phyloP scores from a whole-genome alignment of 1,139 yeast genomes.

The Scheffersomyces illinoinensis region DNA sequence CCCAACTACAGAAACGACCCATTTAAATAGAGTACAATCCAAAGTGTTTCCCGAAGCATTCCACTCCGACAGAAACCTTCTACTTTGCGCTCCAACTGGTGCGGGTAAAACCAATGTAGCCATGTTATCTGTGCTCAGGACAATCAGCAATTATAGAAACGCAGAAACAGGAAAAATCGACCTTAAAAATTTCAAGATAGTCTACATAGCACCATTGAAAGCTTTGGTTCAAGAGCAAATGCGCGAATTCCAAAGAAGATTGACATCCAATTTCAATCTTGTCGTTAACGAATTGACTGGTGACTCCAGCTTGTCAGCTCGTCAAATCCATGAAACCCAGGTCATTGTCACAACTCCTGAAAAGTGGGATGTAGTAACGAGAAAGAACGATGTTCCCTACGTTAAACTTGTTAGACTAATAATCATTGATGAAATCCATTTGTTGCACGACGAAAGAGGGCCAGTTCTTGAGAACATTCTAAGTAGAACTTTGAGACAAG shows the following conservation, averaged over 20 bases:
- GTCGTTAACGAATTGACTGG: constrained; percentile 89
- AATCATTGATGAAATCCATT: constrained; percentile 92
- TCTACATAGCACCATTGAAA: constrained; percentile 90
- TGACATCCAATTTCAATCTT: constrained; percentile 62
- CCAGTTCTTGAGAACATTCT: constrained; percentile 91
- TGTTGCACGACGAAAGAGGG: constrained; percentile 92
- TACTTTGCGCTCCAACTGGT: constrained; percentile 97
- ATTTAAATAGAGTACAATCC: constrained; percentile 83
- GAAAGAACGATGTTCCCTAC: constrained; percentile 71
- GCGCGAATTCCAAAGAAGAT: constrained; percentile 74
- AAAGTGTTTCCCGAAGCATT: constrained; percentile 80
- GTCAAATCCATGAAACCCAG: constrained; percentile 78
- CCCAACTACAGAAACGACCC: constrained; percentile 62
- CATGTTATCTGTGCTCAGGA: constrained; percentile 68
- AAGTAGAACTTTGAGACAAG: constrained; percentile 62
- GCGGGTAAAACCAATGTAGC: constrained; percentile 99
- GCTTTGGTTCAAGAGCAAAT: constrained; percentile 97
- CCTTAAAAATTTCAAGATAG: constrained; percentile 66
- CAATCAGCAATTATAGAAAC: constrained; percentile 57
- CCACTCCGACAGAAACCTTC: constrained; percentile 63
- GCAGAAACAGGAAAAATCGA: constrained; percentile 49
- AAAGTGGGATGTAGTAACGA: constrained; percentile 94
- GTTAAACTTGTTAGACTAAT: constrained; percentile 61
- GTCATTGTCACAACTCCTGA: constrained; percentile 91
- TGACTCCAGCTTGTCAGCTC: constrained; percentile 76